Conservation (phyloP, 441 rosid genomes). For the Flueggea neowawraea region DNA sequence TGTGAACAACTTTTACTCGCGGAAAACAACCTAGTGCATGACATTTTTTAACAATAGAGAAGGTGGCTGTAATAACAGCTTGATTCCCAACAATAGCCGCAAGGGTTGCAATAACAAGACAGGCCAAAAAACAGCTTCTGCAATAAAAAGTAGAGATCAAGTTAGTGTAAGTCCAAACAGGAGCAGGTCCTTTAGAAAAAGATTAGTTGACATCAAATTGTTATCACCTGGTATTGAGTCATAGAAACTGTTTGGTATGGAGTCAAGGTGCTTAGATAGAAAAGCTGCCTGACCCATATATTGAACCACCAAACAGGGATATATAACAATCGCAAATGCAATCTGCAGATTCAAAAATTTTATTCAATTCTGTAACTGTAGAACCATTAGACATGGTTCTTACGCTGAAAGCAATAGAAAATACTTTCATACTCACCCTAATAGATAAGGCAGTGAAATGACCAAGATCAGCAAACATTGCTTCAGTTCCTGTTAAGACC, state of each 20-base stretch:
- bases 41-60: conserved; percentile 86
- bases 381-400: neutral
- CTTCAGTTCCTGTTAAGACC: conserved; percentile 80
- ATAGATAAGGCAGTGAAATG: conserved; percentile 84
- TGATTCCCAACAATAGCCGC: conserved; percentile 92
- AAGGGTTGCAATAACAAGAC: conserved; percentile 78
- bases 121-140: conserved; percentile 85
- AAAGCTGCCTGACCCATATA: conserved; percentile 99
- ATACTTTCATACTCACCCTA: conserved; percentile 43
- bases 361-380: conserved; percentile 19
- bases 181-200: no score
- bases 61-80: conserved; percentile 83
- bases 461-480: conserved; percentile 96
- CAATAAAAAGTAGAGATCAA: conserved; percentile 17
- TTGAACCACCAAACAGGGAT: conserved; percentile 93
- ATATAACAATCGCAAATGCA: conserved; percentile 65
- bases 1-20: conserved; percentile 88
- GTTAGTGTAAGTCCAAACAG: conserved; percentile 17
- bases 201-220: conserved; percentile 8
- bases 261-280: conserved; percentile 56
- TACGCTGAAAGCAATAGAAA: neutral
- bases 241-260: conserved; percentile 54
- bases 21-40: conserved; percentile 98
- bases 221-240: conserved; percentile 72
- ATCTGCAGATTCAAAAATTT: conserved; percentile 49